Evolutionary conservation across 345 rosid species (phyloP), one percentile per base, ranked within the genome.

Genomic region (Arabidopsis suecica): DNA sequence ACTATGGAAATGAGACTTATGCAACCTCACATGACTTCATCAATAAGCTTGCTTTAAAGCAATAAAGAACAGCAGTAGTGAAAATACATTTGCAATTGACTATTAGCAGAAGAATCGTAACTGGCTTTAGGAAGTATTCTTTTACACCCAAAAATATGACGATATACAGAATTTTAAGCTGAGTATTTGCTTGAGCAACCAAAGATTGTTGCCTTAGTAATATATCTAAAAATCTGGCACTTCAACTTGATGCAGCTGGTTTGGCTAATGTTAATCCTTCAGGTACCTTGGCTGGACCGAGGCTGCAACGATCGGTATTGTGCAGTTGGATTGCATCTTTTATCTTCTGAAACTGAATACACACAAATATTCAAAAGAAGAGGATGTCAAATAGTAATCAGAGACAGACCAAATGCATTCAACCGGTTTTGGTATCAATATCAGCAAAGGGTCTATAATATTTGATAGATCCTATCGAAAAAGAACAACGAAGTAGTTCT

Each of bases 341-440:
- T 66, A 93, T 88, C 80, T 91, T 93, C 76, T 89, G 97, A 75
- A 93, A 91, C 98, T 93, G 93, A 8, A 9, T 83, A 81, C 59
- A 14, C 25, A 69, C 6, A 37, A 25, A 65, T 9, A 22, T 41
- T 12, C 51, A 70, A 40, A 40, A 59, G 4, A 56, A 16, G 9
- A n/a, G 11, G 54, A 51, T 30, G 71, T 34, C 53, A 77, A 34
- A 36, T 7, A 36, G 66, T 70, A 25, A 47, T 45, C 51, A 61
- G 60, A 69, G 45, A 34, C 49, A 33, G n/a, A 69, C 34, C 64
- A 53, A n/a, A 34, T 41, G 40, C 61, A 16, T 28, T 40, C 36
- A 74, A 57, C 12, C 34, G 36, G 56, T 53, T 33, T 41, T 50
- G 38, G 7, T 18, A 30, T 8, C 36, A 40, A 30, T 28, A 51